Conservation (phyloP, 1,284 basidiomycete genomes). For the Puccinia coronata region DNA sequence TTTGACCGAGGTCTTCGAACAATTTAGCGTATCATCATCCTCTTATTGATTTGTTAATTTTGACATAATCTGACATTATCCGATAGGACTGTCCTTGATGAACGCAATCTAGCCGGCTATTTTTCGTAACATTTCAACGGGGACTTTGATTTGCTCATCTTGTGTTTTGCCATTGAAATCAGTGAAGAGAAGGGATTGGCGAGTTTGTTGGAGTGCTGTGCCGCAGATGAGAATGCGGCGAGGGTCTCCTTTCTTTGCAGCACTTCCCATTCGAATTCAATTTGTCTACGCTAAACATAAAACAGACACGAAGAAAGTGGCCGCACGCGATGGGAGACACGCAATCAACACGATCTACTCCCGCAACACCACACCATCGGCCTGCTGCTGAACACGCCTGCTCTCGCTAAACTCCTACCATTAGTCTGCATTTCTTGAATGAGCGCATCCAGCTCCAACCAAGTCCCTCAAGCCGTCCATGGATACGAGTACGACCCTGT, state of each 20-base stretch:
- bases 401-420: background rate
- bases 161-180: background rate
- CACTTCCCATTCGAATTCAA: background rate
- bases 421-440: background rate
- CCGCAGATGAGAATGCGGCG: constrained; percentile 5
- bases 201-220: background rate
- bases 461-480: too few relatives aligned
- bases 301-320: too few relatives aligned
- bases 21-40: background rate
- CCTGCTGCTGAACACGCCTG: background rate
- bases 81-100: too few relatives aligned
- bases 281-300: background rate
- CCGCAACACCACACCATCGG: background rate
- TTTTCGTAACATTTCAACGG: too few relatives aligned
- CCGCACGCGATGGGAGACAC: too few relatives aligned
- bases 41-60: background rate
- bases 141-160: background rate
- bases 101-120: too few relatives aligned
- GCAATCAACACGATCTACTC: too few relatives aligned
- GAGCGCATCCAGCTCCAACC: background rate
- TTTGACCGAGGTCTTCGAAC: constrained; percentile 9
- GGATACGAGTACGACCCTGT: too few relatives aligned
- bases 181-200: background rate
- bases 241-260: background rate
- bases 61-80: background rate